Base-by-base conservation (phyloP, 108 stramenopile species). In the Fragilariopsis cylindrus region DNA sequence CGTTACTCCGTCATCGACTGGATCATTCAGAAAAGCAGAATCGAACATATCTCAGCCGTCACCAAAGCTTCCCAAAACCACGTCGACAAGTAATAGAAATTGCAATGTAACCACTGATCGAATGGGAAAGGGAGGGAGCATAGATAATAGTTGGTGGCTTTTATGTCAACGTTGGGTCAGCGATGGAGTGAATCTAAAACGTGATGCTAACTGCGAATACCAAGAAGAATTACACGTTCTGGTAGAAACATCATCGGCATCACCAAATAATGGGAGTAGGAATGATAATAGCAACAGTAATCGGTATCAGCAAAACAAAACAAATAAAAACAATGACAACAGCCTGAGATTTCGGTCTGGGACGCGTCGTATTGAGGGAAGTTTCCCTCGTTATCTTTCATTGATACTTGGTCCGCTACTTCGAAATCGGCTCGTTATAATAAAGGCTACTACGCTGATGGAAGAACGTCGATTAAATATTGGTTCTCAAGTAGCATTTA, bases 141-240 rank as follows among this genome's bases (percentile, higher is more conserved):
- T 13, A 52, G 39, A 0, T 7, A 45, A 41, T 44, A 4, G 45
- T 3, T 15, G n/a, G 44, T 85, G 88, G 75, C 64, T 91, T 7
- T 69, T 95, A 8, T 92, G 91, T 80, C 81, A 91, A 58, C 88
- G 94, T 70, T 92, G 91, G 90, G 48, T 83, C 8, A 63, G 75
- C 52, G 77, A 78, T 47, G 84, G 73, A 54, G 70, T 69, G 57
- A 88, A 72, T 65, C 77, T 67, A 7, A 57, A 73, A 71, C 81
- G 82, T 57, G 68, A 84, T 74, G 84, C 84, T 58, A 40, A 18
- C 57, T 66, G 76, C 48, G 69, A 47, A 19, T 77, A 88, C 70
- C 46, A 79, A 64, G 90, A 80, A 81, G 42, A 15, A 13, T 48
- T 86, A 70, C 50, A 81, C 72, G 58, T 85, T 6, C 60, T 70